phyloP scores from a whole-genome alignment of 179 eudicot genomes.

The Nepenthes alata region DNA sequence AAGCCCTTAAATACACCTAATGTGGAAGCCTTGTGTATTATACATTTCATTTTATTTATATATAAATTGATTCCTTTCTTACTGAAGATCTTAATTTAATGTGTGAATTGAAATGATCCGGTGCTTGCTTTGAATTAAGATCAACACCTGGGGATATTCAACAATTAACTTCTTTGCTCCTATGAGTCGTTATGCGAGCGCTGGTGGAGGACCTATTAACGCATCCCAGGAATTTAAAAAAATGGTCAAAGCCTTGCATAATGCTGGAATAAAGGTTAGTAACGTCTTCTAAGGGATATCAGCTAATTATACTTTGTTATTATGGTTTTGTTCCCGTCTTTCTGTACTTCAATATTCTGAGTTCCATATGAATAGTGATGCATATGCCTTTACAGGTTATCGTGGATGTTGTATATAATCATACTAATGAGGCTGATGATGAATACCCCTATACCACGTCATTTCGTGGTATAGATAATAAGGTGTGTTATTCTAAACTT shows the following conservation, averaged over 20 bases:
- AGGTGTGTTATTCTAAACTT: constrained; percentile 36
- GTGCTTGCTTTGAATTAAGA: constrained; percentile 20
- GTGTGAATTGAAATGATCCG: neutral
- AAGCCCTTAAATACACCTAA: too few relatives aligned
- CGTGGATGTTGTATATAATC: constrained; percentile 97
- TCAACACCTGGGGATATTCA: constrained; percentile 99
- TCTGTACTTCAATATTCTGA: neutral
- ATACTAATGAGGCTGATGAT: constrained; percentile 99
- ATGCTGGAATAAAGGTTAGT: constrained; percentile 90
- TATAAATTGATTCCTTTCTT: neutral
- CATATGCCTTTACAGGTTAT: constrained; percentile 49
- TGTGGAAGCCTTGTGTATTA: neutral
- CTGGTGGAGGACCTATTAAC: constrained; percentile 80
- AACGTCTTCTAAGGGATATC: constrained; percentile 4
- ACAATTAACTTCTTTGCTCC: constrained; percentile 99
- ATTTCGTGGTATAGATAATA: constrained; percentile 96
- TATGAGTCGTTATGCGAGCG: constrained; percentile 97
- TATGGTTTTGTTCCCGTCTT: neutral
- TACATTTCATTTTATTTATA: neutral
- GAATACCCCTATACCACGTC: constrained; percentile 78
- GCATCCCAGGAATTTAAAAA: constrained; percentile 85
- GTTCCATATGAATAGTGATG: constrained; percentile 1
- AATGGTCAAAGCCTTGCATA: constrained; percentile 96
- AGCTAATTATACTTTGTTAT: neutral
- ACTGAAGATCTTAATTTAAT: neutral